phyloP scores from a whole-genome alignment of 225 moss, liverwort and hornwort genomes.

The Ulota crispa region DNA sequence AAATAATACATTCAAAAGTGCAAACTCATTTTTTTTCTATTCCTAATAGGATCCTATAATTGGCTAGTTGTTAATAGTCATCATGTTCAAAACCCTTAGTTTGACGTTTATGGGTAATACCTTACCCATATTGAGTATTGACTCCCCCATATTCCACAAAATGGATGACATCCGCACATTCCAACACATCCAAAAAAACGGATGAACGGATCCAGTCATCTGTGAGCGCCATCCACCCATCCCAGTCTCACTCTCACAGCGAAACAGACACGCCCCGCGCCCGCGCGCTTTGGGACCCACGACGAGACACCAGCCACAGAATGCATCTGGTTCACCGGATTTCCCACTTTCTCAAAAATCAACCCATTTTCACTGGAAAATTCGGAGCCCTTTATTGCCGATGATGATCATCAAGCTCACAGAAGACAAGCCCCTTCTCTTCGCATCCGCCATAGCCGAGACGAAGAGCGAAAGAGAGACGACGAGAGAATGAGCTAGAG shows the following conservation, averaged over 20 bases:
- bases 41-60: too few species aligned
- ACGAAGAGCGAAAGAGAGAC: neutral
- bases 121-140: too few species aligned
- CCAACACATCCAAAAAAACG: neutral
- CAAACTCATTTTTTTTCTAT: too few species aligned
- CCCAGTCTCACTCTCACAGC: too few species aligned
- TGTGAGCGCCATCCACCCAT: neutral
- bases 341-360: neutral
- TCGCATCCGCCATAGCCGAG: neutral
- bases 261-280: too few species aligned
- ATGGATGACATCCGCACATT: neutral
- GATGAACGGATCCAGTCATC: neutral
- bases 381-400: constrained; percentile 21
- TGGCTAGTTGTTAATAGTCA: too few species aligned
- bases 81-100: too few species aligned
- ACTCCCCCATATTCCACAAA: neutral
- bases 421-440: neutral
- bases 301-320: neutral
- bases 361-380: neutral
- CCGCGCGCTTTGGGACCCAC: neutral
- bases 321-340: constrained; percentile 30
- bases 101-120: too few species aligned
- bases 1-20: too few species aligned
- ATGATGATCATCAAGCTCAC: constrained; percentile 14
- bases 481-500: constrained; percentile 7